These are phyloP conservation scores for Bolboschoenoplectus hybrid DNA, from an alignment of 202 grass and related monocot species.

Conservation along the genomic window DNA sequence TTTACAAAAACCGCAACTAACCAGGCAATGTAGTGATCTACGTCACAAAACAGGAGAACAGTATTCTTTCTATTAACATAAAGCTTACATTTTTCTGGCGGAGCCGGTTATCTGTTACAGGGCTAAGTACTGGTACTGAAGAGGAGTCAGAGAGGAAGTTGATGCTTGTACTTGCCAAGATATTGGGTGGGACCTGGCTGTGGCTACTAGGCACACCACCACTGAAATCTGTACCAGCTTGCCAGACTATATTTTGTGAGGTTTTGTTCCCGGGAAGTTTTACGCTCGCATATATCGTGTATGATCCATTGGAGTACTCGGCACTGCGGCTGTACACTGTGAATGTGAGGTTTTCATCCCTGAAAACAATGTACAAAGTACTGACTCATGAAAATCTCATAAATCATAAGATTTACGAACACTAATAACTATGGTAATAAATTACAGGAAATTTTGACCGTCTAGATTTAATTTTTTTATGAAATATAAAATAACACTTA, in stretches of 20 bases:
- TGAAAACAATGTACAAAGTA: background rate
- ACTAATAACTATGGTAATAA: background rate
- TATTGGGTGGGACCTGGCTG: background rate
- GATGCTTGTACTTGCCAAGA: constrained; percentile 13
- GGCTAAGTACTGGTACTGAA: background rate
- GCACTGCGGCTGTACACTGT: constrained; percentile 40
- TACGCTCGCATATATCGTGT: constrained; percentile 54
- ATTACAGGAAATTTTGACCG: too few species aligned
- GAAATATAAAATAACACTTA: too few species aligned
- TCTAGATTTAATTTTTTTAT: background rate
- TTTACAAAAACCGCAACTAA: background rate
- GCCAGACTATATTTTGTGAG: constrained; percentile 45
- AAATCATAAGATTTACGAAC: background rate
- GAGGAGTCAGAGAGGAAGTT: constrained; percentile 41
- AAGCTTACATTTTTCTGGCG: constrained; percentile 52
- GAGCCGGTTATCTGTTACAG: background rate
- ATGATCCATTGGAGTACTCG: constrained; percentile 39
- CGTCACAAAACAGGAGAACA: background rate
- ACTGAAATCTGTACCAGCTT: constrained; percentile 21
- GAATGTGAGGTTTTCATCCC: constrained; percentile 44
- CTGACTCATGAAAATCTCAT: background rate
- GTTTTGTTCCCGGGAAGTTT: constrained; percentile 41
- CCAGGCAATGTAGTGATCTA: background rate
- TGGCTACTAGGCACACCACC: constrained; percentile 28
- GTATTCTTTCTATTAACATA: background rate